Percentiles rank a stretch among this genome's conserved stretches.
Evolutionary conservation across 73 alveolate species (phyloP).

Genomic region (Paramecium octaurelia): DNA sequence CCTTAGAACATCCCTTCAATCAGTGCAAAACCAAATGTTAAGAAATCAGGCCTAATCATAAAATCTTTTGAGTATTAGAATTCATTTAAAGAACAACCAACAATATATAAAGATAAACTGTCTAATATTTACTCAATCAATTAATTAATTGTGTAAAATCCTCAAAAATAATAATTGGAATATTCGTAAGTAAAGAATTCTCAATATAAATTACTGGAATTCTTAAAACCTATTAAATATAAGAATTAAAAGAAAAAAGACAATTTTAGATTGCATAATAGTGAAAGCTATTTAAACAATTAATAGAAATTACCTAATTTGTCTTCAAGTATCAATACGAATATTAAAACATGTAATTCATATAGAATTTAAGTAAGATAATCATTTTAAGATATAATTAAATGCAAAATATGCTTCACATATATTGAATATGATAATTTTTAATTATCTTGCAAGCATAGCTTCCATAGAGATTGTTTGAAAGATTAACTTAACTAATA

Average conservation of each 20-base stretch:
- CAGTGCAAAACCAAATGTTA: neutral
- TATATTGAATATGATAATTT: neutral
- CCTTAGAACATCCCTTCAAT: neutral
- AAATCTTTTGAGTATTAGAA: neutral
- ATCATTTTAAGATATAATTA: neutral
- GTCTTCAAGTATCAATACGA: neutral
- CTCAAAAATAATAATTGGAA: neutral
- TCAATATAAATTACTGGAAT: neutral
- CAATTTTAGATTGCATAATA: neutral
- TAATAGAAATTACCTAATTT: neutral
- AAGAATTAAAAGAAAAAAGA: neutral
- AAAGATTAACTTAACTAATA: neutral
- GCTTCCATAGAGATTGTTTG: neutral
- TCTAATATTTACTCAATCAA: neutral
- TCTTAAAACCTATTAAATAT: neutral
- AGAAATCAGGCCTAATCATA: neutral
- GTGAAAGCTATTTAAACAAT: neutral
- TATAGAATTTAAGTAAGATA: neutral
- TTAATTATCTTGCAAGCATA: neutral
- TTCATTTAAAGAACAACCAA: neutral
- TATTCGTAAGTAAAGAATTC: neutral
- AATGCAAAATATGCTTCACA: neutral
- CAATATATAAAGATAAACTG: neutral
- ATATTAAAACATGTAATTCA: neutral
- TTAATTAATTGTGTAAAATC: neutral